These are phyloP conservation scores for Rhynchospora breviuscula DNA, from an alignment of 176 grass and related monocot species.

Conservation along the genomic window DNA sequence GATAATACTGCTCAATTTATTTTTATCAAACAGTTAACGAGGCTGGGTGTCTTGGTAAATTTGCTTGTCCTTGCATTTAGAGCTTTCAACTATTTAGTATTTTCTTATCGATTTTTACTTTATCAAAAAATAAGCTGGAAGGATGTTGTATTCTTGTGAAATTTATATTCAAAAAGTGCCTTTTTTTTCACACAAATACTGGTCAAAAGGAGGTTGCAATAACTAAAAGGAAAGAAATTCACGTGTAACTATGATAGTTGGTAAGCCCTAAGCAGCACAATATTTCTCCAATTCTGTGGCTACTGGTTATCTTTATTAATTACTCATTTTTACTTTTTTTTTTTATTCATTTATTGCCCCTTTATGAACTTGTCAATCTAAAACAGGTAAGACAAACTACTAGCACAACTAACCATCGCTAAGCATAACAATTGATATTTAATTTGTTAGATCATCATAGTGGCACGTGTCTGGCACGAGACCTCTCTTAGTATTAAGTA, in stretches of 20 bases:
- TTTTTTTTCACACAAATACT: not conserved
- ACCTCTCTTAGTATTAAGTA: not conserved
- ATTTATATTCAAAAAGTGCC: not conserved
- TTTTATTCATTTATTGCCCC: not conserved
- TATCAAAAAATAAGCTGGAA: not conserved
- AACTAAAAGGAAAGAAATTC: not conserved
- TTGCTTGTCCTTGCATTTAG: not conserved
- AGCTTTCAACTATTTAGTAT: not conserved
- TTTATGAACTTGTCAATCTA: not conserved
- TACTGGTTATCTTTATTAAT: not conserved
- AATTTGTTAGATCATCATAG: not conserved
- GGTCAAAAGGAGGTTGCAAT: not conserved
- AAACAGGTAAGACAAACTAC: not conserved
- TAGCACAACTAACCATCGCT: not conserved
- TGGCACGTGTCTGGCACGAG: slow-evolving; percentile 14
- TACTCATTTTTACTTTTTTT: not conserved
- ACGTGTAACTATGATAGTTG: not conserved
- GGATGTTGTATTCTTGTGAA: not conserved
- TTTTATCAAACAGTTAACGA: not conserved
- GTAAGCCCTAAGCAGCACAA: not conserved
- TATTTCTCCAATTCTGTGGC: not conserved
- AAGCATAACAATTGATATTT: not conserved
- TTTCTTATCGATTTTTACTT: not conserved
- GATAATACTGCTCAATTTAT: not conserved
- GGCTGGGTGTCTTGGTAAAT: not conserved